Conservation (phyloP, 2,329 filamentous ascomycete genomes). For the Venturia effusa region DNA sequence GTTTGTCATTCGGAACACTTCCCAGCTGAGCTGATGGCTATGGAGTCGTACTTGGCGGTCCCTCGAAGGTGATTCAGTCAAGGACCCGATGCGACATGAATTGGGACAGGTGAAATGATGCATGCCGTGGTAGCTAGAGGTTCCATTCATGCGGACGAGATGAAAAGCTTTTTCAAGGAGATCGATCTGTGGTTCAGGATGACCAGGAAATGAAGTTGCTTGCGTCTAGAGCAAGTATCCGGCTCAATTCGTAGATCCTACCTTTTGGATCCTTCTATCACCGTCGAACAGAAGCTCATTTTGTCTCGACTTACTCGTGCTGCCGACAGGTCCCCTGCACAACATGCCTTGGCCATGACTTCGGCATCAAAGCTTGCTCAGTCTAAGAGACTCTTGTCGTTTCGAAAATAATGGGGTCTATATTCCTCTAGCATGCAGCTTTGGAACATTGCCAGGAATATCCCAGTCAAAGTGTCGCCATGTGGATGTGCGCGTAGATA, state of each 20-base stretch:
- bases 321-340: neutral
- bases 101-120: neutral
- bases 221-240: neutral
- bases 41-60: neutral
- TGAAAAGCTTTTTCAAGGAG: neutral
- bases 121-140: neutral
- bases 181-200: neutral
- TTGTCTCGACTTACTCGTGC: constrained; percentile 1
- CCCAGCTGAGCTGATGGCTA: neutral
- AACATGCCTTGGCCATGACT: neutral
- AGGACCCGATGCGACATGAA: neutral
- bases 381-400: neutral
- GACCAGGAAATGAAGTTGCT: too few species aligned
- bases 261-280: neutral
- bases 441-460: neutral
- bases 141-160: neutral
- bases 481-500: neutral
- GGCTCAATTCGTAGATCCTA: neutral
- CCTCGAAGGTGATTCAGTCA: neutral
- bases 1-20: too few species aligned
- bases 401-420: neutral
- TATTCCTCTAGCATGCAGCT: neutral
- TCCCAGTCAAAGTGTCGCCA: neutral
- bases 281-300: neutral
- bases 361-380: neutral